Conservation (phyloP, 2,329 filamentous ascomycete genomes). For the Penicillium sp. region DNA sequence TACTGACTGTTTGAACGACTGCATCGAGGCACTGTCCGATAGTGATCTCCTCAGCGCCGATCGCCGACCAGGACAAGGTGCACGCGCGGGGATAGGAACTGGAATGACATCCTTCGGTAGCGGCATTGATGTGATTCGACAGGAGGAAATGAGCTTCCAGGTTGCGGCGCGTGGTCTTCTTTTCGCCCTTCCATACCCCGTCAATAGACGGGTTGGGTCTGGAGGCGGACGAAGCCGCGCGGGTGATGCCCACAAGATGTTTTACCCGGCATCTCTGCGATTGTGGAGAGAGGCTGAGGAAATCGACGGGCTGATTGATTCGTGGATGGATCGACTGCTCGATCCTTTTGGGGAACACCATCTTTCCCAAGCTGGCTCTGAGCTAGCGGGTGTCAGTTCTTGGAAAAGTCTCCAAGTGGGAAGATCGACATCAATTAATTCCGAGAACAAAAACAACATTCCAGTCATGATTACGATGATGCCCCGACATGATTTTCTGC, state of each 20-base stretch:
- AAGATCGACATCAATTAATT: slow-evolving; percentile 5
- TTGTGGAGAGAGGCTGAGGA: slow-evolving; percentile 84
- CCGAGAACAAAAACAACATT: neutral
- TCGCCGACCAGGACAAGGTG: slow-evolving; percentile 26
- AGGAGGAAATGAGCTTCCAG: slow-evolving; percentile 93
- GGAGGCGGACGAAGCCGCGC: slow-evolving; percentile 32
- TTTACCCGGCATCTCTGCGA: slow-evolving; percentile 81
- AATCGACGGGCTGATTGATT: slow-evolving; percentile 64
- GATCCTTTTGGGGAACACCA: slow-evolving; percentile 32
- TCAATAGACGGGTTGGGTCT: slow-evolving; percentile 60
- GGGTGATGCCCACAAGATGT: slow-evolving; percentile 79
- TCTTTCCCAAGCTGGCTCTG: slow-evolving; percentile 31
- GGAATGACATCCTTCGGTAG: slow-evolving; percentile 53
- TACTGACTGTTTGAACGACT: slow-evolving; percentile 77
- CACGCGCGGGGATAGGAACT: slow-evolving; percentile 54
- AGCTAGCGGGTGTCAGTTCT: slow-evolving; percentile 34
- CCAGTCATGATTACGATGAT: slow-evolving; percentile 31
- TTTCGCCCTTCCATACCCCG: slow-evolving; percentile 80
- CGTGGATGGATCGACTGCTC: slow-evolving; percentile 40
- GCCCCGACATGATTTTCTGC: slow-evolving; percentile 49
- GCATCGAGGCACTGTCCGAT: slow-evolving; percentile 81
- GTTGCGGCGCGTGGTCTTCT: slow-evolving; percentile 82
- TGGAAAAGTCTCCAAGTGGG: slow-evolving; percentile 32
- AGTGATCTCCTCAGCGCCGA: slow-evolving; percentile 81
- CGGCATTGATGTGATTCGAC: slow-evolving; percentile 67